phyloP scores from a whole-genome alignment of 108 stramenopile species.

The Conticribra guillardii region DNA sequence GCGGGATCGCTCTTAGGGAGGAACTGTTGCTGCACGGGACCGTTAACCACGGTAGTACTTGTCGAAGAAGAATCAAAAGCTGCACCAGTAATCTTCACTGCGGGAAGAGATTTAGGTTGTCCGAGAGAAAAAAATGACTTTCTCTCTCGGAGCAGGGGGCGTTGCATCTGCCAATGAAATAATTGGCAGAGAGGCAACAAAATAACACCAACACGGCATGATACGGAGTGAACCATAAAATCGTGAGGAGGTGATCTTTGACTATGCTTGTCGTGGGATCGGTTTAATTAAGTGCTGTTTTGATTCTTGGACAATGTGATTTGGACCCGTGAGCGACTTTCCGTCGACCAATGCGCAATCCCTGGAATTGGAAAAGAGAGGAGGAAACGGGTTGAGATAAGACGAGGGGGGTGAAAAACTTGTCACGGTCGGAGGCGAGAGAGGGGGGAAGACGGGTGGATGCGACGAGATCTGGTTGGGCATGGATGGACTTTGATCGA shows the following conservation, averaged over 20 bases:
- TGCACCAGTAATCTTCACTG: constrained; percentile 57
- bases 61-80: constrained; percentile 17
- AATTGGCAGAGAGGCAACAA: background rate
- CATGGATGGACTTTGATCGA: no score
- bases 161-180: background rate
- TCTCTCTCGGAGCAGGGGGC: background rate
- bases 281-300: constrained; percentile 46
- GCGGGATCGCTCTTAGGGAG: no score
- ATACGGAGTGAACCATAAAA: background rate
- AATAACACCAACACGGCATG: background rate
- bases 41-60: background rate
- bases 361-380: constrained; percentile 16
- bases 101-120: constrained; percentile 45
- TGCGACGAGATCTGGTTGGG: no score
- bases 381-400: background rate
- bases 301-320: constrained; percentile 24
- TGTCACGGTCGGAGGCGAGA: constrained; percentile 4
- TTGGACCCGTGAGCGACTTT: no score
- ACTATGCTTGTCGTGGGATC: constrained; percentile 62
- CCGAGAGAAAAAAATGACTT: background rate
- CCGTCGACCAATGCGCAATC: constrained; percentile 9
- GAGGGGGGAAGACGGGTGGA: constrained; percentile 5
- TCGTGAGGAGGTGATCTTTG: constrained; percentile 5
- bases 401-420: constrained; percentile 13
- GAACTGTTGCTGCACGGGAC: background rate